Conservation (phyloP, 257 asterid species). For the Ilex asprella region DNA sequence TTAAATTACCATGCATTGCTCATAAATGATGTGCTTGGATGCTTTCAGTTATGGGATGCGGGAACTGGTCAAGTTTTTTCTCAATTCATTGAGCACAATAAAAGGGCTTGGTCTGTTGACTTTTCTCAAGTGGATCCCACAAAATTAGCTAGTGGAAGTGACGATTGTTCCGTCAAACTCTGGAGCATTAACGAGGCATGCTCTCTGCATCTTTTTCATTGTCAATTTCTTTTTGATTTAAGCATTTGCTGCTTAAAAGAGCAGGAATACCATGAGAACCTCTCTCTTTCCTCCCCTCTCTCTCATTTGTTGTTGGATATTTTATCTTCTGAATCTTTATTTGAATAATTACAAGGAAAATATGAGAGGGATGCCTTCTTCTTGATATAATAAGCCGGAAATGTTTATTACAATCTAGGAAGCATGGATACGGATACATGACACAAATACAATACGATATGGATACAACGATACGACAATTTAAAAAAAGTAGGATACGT, state of each 20-base stretch:
- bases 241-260: not conserved
- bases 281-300: no score
- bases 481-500: no score
- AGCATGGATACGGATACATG: no score
- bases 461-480: no score
- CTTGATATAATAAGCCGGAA: no score
- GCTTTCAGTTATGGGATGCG: slow-evolving; percentile 91
- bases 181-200: slow-evolving; percentile 89
- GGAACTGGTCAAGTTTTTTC: slow-evolving; percentile 63
- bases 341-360: no score
- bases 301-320: no score
- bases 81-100: slow-evolving; percentile 58
- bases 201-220: slow-evolving; percentile 17
- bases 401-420: no score
- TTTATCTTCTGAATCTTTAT: no score
- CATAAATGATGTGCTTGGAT: slow-evolving; percentile 21
- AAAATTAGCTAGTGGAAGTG: slow-evolving; percentile 86
- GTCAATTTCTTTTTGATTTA: not conserved
- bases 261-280: no score
- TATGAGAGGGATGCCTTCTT: no score
- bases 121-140: slow-evolving; percentile 79
- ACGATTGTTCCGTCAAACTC: slow-evolving; percentile 79
- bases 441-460: no score
- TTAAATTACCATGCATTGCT: slow-evolving; percentile 15
- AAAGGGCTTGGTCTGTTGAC: slow-evolving; percentile 98